A percentile compares a stretch with the other conserved stretches of the same genome.
Conservation (phyloP, 352 stramenopile species). For the Bremia lactucae region DNA sequence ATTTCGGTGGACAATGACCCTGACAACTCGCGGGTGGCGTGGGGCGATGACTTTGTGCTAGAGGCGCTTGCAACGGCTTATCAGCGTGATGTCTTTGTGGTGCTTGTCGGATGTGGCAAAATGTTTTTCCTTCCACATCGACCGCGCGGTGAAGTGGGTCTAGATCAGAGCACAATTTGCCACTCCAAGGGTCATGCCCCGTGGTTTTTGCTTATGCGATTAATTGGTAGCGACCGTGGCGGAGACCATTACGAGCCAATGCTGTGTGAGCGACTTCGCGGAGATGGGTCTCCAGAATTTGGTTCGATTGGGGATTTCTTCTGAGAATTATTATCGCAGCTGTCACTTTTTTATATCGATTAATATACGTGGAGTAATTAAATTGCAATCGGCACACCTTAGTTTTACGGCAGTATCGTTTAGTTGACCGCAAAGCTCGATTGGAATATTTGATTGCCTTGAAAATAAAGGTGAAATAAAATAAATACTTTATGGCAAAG, state of each 20-base stretch:
- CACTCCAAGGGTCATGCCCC: slow-evolving; percentile 70
- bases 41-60: slow-evolving; percentile 80
- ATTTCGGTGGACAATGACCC: slow-evolving; percentile 77
- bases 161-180: slow-evolving; percentile 33
- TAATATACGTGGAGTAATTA: too few relatives aligned
- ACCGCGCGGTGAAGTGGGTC: slow-evolving; percentile 31
- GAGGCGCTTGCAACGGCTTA: slow-evolving; percentile 79
- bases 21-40: slow-evolving; percentile 70
- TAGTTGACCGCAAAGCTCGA: too few relatives aligned
- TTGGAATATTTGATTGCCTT: too few relatives aligned
- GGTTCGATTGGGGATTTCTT: slow-evolving; percentile 67
- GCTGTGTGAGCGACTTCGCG: slow-evolving; percentile 71
- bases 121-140: slow-evolving; percentile 85
- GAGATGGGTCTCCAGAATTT: slow-evolving; percentile 76
- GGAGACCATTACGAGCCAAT: slow-evolving; percentile 86
- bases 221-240: slow-evolving; percentile 73
- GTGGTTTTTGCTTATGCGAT: slow-evolving; percentile 83
- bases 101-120: slow-evolving; percentile 77
- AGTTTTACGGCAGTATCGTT: too few relatives aligned
- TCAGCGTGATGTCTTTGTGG: slow-evolving; percentile 82
- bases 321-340: too few relatives aligned
- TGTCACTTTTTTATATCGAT: too few relatives aligned
- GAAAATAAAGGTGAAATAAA: too few relatives aligned
- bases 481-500: too few relatives aligned
- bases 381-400: too few relatives aligned